These are phyloP conservation scores for Prorocentrum cordatum DNA, from an alignment of 169 alveolate species.

Conservation along the genomic window DNA sequence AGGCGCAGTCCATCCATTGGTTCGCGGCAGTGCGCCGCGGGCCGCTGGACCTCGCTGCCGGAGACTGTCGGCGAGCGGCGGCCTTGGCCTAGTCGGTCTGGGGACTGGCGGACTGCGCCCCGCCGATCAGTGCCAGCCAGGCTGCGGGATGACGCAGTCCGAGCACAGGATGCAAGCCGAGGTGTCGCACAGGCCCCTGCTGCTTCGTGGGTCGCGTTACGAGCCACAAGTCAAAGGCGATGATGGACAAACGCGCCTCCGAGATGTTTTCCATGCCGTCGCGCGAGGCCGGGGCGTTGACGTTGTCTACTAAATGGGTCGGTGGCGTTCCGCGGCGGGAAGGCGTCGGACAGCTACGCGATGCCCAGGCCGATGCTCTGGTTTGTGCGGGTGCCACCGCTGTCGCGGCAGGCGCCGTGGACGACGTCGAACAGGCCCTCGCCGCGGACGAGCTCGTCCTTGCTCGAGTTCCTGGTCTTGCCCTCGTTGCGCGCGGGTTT, in stretches of 20 bases:
- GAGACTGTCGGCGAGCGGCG: no score
- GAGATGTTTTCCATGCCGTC: no score
- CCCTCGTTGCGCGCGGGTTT: slow-evolving; percentile 11
- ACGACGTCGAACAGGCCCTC: slow-evolving; percentile 25
- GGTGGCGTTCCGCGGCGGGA: slow-evolving; percentile 10
- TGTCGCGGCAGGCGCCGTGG: slow-evolving; percentile 31
- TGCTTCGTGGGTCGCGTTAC: slow-evolving; percentile 42
- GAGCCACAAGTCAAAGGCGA: no score
- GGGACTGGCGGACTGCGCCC: no score
- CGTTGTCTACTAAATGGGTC: slow-evolving; percentile 42
- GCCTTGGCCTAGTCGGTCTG: no score
- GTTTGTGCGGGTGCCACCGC: slow-evolving; percentile 64
- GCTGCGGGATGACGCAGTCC: neutral
- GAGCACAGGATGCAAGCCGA: slow-evolving; percentile 37
- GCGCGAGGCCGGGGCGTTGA: slow-evolving; percentile 46
- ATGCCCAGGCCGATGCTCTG: slow-evolving; percentile 53
- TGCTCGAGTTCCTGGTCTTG: slow-evolving; percentile 43
- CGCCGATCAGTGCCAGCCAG: no score
- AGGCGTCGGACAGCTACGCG: slow-evolving; percentile 24
- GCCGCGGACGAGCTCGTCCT: slow-evolving; percentile 31
- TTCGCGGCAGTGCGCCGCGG: no score
- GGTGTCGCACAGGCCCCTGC: neutral
- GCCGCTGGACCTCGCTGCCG: no score
- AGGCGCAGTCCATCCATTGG: no score
- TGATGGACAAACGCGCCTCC: no score